Evolutionary conservation across 2,329 filamentous ascomycete genomes (phyloP).

Genomic region (Xylaria sp.): DNA sequence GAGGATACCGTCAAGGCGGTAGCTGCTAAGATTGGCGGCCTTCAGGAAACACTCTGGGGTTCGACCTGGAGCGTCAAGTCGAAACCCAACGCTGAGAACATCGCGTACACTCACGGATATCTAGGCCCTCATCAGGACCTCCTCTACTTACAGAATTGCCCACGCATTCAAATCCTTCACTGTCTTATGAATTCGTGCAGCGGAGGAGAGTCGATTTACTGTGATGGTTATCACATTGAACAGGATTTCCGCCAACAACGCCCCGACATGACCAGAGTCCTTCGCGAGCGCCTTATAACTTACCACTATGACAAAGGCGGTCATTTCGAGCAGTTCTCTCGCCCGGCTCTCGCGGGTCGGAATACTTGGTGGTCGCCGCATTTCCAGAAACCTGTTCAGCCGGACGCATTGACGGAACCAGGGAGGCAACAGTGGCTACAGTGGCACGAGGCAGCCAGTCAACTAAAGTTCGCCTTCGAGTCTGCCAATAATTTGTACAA

Average conservation of each 20-base stretch:
- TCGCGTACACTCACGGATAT: conserved; percentile 83
- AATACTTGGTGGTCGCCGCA: conserved; percentile 75
- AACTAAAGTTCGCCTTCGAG: conserved; percentile 67
- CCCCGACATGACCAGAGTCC: conserved; percentile 45
- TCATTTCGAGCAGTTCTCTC: conserved; percentile 64
- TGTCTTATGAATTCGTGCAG: conserved; percentile 80
- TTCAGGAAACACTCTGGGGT: conserved; percentile 91
- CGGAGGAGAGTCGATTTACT: conserved; percentile 87
- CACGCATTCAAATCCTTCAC: conserved; percentile 85
- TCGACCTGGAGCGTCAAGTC: conserved; percentile 87
- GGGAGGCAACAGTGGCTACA: conserved; percentile 19
- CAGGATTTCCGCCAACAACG: conserved; percentile 41
- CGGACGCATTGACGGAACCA: background rate
- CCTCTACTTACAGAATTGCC: conserved; percentile 80
- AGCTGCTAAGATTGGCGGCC: conserved; percentile 72
- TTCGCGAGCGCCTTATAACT: conserved; percentile 50
- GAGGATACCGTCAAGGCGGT: conserved; percentile 71
- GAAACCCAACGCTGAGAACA: conserved; percentile 83
- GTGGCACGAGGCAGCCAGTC: conserved; percentile 57
- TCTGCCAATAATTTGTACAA: conserved; percentile 65
- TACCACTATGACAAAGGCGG: conserved; percentile 68
- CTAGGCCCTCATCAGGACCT: conserved; percentile 94
- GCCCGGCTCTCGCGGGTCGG: conserved; percentile 57
- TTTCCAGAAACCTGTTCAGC: conserved; percentile 65
- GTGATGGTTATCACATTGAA: conserved; percentile 72